These are phyloP conservation scores for Hansenula sp. DNA, from an alignment of 1,139 yeast species.

Conservation along the genomic window DNA sequence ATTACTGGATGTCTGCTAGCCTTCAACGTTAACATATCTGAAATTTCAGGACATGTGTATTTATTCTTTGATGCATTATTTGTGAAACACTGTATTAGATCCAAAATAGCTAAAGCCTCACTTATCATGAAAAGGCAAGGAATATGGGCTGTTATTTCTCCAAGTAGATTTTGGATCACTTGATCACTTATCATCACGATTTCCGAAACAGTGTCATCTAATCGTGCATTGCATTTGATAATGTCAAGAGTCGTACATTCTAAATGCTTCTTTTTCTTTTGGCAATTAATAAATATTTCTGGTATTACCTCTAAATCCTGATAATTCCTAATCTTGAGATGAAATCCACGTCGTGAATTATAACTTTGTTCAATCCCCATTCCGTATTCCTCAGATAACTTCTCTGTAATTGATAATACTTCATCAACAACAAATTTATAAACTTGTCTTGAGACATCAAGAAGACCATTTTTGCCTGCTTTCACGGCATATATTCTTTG, in stretches of 20 bases:
- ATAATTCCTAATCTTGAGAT: slow-evolving; percentile 24
- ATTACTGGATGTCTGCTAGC: slow-evolving; percentile 38
- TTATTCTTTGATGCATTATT: slow-evolving; percentile 23
- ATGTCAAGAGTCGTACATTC: slow-evolving; percentile 40
- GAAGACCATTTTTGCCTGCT: slow-evolving; percentile 39
- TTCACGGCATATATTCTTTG: slow-evolving; percentile 42
- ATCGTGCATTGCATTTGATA: slow-evolving; percentile 36
- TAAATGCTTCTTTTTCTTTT: slow-evolving; percentile 27
- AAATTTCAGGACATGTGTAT: slow-evolving; percentile 33
- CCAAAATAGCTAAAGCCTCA: slow-evolving; percentile 41
- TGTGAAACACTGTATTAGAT: slow-evolving; percentile 37
- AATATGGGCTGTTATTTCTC: slow-evolving; percentile 27
- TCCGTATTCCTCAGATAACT: slow-evolving; percentile 21
- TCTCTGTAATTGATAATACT: slow-evolving; percentile 24
- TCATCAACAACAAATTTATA: slow-evolving; percentile 35
- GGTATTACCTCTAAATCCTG: slow-evolving; percentile 23
- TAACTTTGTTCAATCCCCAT: slow-evolving; percentile 29
- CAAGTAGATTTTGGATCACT: slow-evolving; percentile 26
- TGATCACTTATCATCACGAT: slow-evolving; percentile 33
- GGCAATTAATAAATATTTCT: slow-evolving; percentile 29
- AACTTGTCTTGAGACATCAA: slow-evolving; percentile 40
- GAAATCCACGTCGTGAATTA: slow-evolving; percentile 36
- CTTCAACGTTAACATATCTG: slow-evolving; percentile 27
- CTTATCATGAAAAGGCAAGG: slow-evolving; percentile 38
- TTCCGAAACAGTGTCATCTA: slow-evolving; percentile 36